Conservation (phyloP, 306 rosid genomes). For the Pterocarpus santalinus region DNA sequence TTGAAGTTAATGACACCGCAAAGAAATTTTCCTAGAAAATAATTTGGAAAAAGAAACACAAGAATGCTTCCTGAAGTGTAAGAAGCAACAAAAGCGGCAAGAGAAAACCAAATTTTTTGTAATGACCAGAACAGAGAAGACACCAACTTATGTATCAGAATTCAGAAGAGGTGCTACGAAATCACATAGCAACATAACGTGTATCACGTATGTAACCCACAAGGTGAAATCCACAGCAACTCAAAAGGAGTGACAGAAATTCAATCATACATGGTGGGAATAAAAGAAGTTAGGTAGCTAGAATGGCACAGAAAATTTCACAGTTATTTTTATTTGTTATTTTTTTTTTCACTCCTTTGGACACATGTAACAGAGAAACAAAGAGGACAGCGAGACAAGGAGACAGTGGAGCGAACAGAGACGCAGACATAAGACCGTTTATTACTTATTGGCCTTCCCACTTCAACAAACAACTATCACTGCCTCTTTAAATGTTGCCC, state of each 20-base stretch:
- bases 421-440: constrained; percentile 23
- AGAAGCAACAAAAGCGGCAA: constrained; percentile 32
- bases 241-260: not conserved
- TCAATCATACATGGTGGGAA: constrained; percentile 9
- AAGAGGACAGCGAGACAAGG: constrained; percentile 7
- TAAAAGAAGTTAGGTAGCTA: constrained; percentile 26
- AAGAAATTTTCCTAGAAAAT: not conserved
- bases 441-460: constrained; percentile 42
- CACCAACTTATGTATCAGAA: not conserved
- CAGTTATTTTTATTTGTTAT: not conserved
- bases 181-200: not conserved
- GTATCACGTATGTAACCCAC: constrained; percentile 14
- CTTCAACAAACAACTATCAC: constrained; percentile 47
- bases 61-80: not conserved
- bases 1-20: not conserved
- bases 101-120: not conserved
- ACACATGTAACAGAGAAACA: not conserved
- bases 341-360: not conserved
- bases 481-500: constrained; percentile 49
- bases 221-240: not conserved
- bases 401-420: constrained; percentile 5
- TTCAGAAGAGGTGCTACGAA: constrained; percentile 10
- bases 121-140: not conserved
- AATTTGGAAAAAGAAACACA: not conserved
- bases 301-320: constrained; percentile 34